Evolutionary conservation across 192 early-diverging fungal species (phyloP).

Genomic region (Backusella circina): DNA sequence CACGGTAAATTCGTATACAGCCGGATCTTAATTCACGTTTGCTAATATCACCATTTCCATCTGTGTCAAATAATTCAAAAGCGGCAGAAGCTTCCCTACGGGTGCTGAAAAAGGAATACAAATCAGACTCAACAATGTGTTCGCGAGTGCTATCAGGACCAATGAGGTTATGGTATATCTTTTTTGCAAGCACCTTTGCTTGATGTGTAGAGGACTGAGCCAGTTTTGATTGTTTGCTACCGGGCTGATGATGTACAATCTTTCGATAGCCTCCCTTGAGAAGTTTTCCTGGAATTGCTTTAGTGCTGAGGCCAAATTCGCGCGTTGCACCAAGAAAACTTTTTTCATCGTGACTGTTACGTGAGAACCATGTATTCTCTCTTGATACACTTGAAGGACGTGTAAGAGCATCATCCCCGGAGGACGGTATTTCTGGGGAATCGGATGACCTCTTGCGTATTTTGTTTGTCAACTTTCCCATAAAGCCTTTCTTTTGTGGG

Average conservation of each 20-base stretch:
- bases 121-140: slow-evolving; percentile 65
- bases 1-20: slow-evolving; percentile 76
- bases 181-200: slow-evolving; percentile 31
- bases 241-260: not conserved
- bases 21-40: slow-evolving; percentile 75
- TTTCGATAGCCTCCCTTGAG: slow-evolving; percentile 17
- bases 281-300: slow-evolving; percentile 1
- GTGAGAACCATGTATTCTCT: slow-evolving; percentile 11
- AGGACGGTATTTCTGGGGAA: not conserved
- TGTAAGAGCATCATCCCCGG: not conserved
- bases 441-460: not conserved
- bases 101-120: slow-evolving; percentile 71
- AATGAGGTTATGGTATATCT: slow-evolving; percentile 26
- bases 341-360: slow-evolving; percentile 11
- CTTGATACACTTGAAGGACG: not conserved
- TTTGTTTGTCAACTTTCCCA: not conserved
- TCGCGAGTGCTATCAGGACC: slow-evolving; percentile 38
- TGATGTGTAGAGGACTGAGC: slow-evolving; percentile 12
- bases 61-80: slow-evolving; percentile 87
- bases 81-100: slow-evolving; percentile 73
- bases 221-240: not conserved
- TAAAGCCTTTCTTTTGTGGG: not conserved
- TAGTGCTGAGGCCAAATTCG: slow-evolving; percentile 5
- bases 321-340: slow-evolving; percentile 6
- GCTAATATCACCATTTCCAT: slow-evolving; percentile 83